phyloP scores from a whole-genome alignment of 2,329 filamentous ascomycete species.

The Fusarium siculi region DNA sequence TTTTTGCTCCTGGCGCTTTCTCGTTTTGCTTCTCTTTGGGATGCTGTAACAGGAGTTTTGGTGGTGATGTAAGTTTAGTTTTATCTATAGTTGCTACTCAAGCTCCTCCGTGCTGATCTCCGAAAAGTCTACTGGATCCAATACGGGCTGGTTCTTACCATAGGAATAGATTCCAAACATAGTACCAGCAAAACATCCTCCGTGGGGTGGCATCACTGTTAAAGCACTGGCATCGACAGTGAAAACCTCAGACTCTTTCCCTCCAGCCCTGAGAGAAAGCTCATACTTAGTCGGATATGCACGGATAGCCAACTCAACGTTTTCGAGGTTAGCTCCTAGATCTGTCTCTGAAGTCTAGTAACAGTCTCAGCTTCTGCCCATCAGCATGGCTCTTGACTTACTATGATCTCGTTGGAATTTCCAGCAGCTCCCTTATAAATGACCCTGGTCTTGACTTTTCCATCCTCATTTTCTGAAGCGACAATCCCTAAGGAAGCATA shows the following conservation, averaged over 20 bases:
- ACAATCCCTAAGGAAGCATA: constrained; percentile 46
- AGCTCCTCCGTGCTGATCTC: neutral
- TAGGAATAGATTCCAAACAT: constrained; percentile 42
- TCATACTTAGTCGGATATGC: constrained; percentile 11
- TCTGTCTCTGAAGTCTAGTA: neutral
- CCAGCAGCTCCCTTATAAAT: constrained; percentile 10
- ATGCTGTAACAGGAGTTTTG: neutral
- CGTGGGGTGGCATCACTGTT: constrained; percentile 29
- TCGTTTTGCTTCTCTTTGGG: neutral
- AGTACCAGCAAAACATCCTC: constrained; percentile 35
- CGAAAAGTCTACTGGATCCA: constrained; percentile 24
- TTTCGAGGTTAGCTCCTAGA: neutral
- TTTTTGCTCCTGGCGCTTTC: neutral
- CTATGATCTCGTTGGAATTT: constrained; percentile 12
- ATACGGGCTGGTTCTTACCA: constrained; percentile 32
- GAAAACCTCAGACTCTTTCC: neutral
- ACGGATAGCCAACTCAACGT: neutral
- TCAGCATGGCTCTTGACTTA: neutral
- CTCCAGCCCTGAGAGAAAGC: neutral
- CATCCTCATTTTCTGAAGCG: constrained; percentile 3
- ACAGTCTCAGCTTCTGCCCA: neutral
- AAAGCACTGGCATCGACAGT: constrained; percentile 1
- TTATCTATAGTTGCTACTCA: neutral
- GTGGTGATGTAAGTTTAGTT: neutral
- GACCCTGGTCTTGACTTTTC: neutral